phyloP scores from a whole-genome alignment of 495 filamentous ascomycete genomes.

The Podospora comata region DNA sequence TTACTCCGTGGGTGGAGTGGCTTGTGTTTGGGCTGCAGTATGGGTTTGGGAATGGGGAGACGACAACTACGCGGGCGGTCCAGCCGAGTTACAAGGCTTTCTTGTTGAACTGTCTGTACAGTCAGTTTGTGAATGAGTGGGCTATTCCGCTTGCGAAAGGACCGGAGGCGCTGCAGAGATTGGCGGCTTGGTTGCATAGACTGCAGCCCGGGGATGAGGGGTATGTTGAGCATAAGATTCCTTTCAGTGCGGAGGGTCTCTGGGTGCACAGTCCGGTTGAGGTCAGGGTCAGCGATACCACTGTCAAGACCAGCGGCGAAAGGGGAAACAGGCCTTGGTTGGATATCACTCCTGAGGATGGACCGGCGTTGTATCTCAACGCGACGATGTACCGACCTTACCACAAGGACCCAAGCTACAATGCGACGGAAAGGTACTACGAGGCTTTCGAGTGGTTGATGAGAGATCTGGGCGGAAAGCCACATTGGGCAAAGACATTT shows the following conservation, averaged over 20 bases:
- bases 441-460: conserved; percentile 94
- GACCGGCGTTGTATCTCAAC: conserved; percentile 88
- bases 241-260: conserved; percentile 70
- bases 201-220: conserved; percentile 47
- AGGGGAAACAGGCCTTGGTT: conserved; percentile 64
- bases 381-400: conserved; percentile 94
- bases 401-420: conserved; percentile 71
- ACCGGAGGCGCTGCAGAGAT: conserved; percentile 78
- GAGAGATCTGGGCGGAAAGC: conserved; percentile 82
- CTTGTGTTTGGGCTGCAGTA: conserved; percentile 96
- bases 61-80: conserved; percentile 60
- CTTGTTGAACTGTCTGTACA: conserved; percentile 94
- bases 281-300: conserved; percentile 79
- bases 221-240: conserved; percentile 66
- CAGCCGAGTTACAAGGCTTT: conserved; percentile 75
- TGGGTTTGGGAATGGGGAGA: conserved; percentile 68
- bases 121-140: conserved; percentile 98
- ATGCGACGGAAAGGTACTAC: conserved; percentile 67
- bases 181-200: conserved; percentile 81
- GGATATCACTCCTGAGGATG: conserved; percentile 61
- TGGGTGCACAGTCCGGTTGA: conserved; percentile 94
- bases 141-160: conserved; percentile 85
- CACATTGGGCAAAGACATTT: conserved; percentile 99
- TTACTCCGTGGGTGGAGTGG: conserved; percentile 85
- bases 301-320: conserved; percentile 37